phyloP scores from a whole-genome alignment of 2,329 filamentous ascomycete species.

The Talaromyces sp. region DNA sequence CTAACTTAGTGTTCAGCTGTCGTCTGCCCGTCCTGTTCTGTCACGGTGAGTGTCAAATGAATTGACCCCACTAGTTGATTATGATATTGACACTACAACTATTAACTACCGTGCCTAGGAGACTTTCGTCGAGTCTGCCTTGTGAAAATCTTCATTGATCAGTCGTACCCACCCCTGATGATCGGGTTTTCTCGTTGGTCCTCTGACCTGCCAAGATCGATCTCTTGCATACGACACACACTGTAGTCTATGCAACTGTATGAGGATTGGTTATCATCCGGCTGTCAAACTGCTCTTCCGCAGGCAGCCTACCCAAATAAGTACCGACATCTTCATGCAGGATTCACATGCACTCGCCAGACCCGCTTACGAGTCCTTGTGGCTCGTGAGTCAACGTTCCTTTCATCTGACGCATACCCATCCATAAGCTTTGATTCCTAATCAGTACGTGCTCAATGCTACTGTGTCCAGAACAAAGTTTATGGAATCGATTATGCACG shows the following conservation, averaged over 20 bases:
- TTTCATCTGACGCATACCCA: background rate
- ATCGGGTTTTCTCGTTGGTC: background rate
- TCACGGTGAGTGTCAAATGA: background rate
- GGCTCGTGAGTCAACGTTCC: constrained; percentile 1
- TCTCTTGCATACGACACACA: background rate
- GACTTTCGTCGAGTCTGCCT: background rate
- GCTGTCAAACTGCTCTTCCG: background rate
- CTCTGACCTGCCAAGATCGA: background rate
- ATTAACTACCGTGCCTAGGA: background rate
- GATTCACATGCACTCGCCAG: background rate
- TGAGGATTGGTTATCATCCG: background rate
- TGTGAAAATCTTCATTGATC: constrained; percentile 10
- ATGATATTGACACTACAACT: background rate
- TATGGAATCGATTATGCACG: background rate
- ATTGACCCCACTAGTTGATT: constrained; percentile 2
- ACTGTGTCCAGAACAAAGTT: background rate
- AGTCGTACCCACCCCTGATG: background rate
- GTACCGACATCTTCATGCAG: background rate
- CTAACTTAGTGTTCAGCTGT: constrained; percentile 15
- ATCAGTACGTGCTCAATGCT: background rate
- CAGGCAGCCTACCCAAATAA: background rate
- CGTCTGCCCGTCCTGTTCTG: background rate
- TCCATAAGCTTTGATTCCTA: background rate
- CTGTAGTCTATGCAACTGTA: background rate
- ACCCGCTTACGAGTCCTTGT: background rate